Conservation (phyloP, 441 rosid genomes). For the Gossypium schwendimanii region DNA sequence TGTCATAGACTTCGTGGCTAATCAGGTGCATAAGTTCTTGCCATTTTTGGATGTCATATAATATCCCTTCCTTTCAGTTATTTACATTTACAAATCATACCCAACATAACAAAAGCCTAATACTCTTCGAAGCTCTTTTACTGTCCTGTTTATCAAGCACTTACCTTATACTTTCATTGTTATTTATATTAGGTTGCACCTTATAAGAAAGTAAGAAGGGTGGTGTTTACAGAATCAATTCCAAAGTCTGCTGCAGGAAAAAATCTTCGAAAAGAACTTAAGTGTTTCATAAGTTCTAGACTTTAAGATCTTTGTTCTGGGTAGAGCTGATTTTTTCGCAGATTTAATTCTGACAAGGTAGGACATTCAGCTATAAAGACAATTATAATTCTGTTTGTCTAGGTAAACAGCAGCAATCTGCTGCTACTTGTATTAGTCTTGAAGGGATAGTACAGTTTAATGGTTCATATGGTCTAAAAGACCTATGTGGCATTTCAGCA, state of each 20-base stretch:
- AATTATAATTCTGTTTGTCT: background rate
- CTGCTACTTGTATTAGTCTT: background rate
- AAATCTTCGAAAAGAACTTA: constrained; percentile 68
- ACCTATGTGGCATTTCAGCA: background rate
- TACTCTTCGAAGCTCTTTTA: background rate
- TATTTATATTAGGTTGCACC: constrained; percentile 57
- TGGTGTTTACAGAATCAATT: constrained; percentile 47
- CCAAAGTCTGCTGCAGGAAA: constrained; percentile 84
- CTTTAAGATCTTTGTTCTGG: constrained; percentile 29
- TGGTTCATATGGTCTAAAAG: background rate
- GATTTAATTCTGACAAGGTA: background rate
- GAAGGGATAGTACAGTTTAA: background rate
- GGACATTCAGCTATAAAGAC: background rate
- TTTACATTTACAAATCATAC: background rate
- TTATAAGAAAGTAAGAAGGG: constrained; percentile 75
- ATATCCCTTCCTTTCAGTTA: background rate
- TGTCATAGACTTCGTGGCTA: constrained; percentile 50
- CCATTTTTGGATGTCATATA: background rate
- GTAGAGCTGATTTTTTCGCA: background rate
- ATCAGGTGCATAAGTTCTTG: constrained; percentile 5
- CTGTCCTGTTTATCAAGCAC: background rate
- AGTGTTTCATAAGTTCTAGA: constrained; percentile 32
- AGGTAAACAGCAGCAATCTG: background rate
- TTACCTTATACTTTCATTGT: background rate
- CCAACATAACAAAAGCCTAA: background rate